Evolutionary conservation across 2,329 filamentous ascomycete genomes (phyloP).

Genomic region (Pseudogymnoascus sp.): DNA sequence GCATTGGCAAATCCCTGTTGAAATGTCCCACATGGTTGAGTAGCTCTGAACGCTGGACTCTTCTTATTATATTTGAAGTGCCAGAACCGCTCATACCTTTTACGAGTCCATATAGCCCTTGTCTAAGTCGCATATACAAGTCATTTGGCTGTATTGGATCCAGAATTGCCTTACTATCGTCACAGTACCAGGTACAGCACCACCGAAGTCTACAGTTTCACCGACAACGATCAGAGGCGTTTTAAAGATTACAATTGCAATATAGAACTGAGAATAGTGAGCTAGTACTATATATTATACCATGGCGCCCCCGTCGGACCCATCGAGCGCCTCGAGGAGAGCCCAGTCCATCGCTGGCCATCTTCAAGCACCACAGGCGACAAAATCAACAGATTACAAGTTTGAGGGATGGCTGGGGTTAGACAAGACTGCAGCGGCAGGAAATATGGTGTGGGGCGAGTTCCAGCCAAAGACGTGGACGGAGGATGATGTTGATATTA

Average conservation of each 20-base stretch:
- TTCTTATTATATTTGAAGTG: background rate
- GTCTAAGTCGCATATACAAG: background rate
- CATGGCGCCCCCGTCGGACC: background rate
- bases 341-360: background rate
- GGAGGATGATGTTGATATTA: constrained; percentile 42
- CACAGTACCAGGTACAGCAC: background rate
- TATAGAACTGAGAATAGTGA: too few species aligned
- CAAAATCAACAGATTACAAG: constrained; percentile 16
- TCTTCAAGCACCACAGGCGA: background rate
- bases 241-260: background rate
- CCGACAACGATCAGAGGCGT: background rate
- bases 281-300: background rate
- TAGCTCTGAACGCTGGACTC: background rate
- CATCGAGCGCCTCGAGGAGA: background rate
- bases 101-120: background rate
- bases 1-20: constrained; percentile 2
- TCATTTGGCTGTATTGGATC: background rate
- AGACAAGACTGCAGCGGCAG: constrained; percentile 21
- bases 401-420: constrained; percentile 29
- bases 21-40: background rate
- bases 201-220: background rate
- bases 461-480: constrained; percentile 40
- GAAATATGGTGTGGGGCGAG: constrained; percentile 26
- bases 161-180: background rate
- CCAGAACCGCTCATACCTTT: background rate